Base-by-base conservation (phyloP, 108 stramenopile genomes). In the Pseudonitzschia delicatissima region DNA sequence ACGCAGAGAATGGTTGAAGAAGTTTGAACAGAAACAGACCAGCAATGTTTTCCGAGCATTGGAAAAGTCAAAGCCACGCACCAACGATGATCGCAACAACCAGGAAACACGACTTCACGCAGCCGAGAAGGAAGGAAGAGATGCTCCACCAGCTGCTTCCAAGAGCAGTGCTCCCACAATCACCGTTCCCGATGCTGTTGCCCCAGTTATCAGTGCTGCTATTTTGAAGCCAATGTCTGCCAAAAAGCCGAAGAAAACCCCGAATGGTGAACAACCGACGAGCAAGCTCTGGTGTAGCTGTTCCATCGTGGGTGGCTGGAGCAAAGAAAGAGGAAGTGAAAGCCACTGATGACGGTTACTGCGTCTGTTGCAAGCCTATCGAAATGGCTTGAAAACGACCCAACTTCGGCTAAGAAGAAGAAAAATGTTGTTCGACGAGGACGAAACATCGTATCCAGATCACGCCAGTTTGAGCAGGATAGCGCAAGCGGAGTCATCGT, bases 341-440 rank as follows among this genome's bases (percentile, higher is more conserved):
- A 49, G 91, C 91, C 26, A 88, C 91, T 0, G 70, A 92, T 57
- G 80, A 89, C 40, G 81, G 82, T 32, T 74, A 84, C 47, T n/a
- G 86, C 86, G 13, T 87, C 91, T 4, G 91, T 92, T 7, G 70
- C 85, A 20, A 78, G 87, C 57, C 81, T 92, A 5, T 88, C 87
- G 1, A 64, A 79, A 8, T 92, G 91, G 91, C 77, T 92, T 20
- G 81, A 79, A 27, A 78, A 77, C 62, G 86, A 88, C 61, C 91
- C 91, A 2, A 87, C 86, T 39, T 69, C 85, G 31, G 66, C 80
- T 47, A 91, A 86, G 61, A n/a, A n/a, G n/a, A 85, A 85, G 66
- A 78, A 72, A 55, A 63, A 67, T n/a, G 70, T 68, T 21, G 64
- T 88, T n/a, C 82, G 87, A 12, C 73, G 77, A 26, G 91, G 91